Evolutionary conservation across 179 eudicot species (phyloP).

Genomic region (Amaranthus tricolor): DNA sequence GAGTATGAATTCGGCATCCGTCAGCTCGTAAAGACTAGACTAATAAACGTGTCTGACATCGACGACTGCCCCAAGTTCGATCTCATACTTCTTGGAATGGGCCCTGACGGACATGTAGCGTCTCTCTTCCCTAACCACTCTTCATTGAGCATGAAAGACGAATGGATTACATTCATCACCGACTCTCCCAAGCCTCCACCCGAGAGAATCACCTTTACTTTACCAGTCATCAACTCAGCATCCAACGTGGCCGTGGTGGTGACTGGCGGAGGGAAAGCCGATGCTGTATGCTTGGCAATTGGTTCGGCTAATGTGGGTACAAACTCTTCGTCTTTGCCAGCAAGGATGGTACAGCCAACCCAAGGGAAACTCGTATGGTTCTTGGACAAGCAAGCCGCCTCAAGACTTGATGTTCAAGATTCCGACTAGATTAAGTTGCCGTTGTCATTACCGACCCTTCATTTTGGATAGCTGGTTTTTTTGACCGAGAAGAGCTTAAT

Average conservation of each 20-base stretch:
- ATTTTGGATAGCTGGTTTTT: not conserved
- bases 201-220: constrained; percentile 83
- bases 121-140: constrained; percentile 82
- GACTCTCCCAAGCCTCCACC: constrained; percentile 92
- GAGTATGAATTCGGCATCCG: constrained; percentile 77
- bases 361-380: constrained; percentile 86
- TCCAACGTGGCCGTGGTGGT: constrained; percentile 76
- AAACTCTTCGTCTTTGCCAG: constrained; percentile 46
- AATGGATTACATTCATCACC: constrained; percentile 79
- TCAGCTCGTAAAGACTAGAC: constrained; percentile 71
- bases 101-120: constrained; percentile 87
- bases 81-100: constrained; percentile 87
- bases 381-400: constrained; percentile 71
- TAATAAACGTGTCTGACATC: constrained; percentile 64
- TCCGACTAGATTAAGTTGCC: constrained; percentile 12
- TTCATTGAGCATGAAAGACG: constrained; percentile 47
- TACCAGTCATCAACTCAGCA: constrained; percentile 83
- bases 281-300: constrained; percentile 55
- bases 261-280: constrained; percentile 64
- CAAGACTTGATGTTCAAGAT: constrained; percentile 41
- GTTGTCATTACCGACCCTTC: not conserved
- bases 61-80: constrained; percentile 93
- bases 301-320: constrained; percentile 41
- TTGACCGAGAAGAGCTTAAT: constrained; percentile 15
- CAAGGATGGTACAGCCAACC: constrained; percentile 63